Evolutionary conservation across 768 basidiomycete genomes (phyloP).

Genomic region (Candolleomyces efflorescens): DNA sequence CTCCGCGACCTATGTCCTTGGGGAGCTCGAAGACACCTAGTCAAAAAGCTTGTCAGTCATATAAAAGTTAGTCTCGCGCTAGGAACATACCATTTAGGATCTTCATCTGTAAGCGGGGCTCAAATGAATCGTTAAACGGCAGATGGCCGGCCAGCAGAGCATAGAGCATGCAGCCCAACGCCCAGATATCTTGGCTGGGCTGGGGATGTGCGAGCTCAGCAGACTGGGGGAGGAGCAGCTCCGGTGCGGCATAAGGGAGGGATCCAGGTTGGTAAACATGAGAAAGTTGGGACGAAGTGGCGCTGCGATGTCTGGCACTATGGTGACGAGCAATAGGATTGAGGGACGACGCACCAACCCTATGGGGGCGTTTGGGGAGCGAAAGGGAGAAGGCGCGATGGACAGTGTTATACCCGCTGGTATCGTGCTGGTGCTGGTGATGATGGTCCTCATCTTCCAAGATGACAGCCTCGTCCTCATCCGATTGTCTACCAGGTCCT

Average conservation of each 20-base stretch:
- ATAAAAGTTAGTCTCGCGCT: conserved; percentile 10
- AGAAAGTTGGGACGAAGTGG: conserved; percentile 30
- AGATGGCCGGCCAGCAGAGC: conserved; percentile 79
- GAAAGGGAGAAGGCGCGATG: conserved; percentile 40
- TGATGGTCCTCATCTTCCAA: conserved; percentile 19
- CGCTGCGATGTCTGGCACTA: conserved; percentile 48
- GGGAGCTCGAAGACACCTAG: conserved; percentile 64
- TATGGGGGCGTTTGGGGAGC: conserved; percentile 24
- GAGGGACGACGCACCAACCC: conserved; percentile 17
- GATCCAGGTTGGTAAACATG: conserved; percentile 68
- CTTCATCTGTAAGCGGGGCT: conserved; percentile 89
- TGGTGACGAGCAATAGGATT: conserved; percentile 32
- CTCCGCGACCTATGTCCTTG: conserved; percentile 50
- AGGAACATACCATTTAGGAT: conserved; percentile 69
- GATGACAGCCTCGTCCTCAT: conserved; percentile 36
- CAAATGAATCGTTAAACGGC: conserved; percentile 87
- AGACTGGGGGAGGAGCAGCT: conserved; percentile 66
- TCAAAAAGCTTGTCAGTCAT: conserved; percentile 8
- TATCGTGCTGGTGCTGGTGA: conserved; percentile 19
- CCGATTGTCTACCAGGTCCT: conserved; percentile 38
- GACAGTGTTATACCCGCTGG: conserved; percentile 17
- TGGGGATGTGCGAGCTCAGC: conserved; percentile 37
- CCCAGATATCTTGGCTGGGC: conserved; percentile 94
- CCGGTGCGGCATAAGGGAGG: conserved; percentile 87
- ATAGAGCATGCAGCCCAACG: conserved; percentile 86